phyloP scores from a whole-genome alignment of 2,329 filamentous ascomycete genomes.

The Xylariaceae sp. region DNA sequence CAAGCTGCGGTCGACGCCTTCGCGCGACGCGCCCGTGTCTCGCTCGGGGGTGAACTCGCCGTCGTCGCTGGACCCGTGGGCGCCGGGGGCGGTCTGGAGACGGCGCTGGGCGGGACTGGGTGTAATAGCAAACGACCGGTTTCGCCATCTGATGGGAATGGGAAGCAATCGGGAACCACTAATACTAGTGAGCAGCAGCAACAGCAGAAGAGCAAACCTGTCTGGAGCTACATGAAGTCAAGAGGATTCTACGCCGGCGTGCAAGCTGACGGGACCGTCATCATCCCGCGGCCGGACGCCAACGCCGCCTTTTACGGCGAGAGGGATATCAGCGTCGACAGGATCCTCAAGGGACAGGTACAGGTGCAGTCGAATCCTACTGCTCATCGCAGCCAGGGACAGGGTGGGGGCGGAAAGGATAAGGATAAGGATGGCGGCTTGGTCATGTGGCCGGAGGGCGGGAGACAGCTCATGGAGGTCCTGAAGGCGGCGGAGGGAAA shows the following conservation, averaged over 20 bases:
- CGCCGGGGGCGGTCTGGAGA: constrained; percentile 67
- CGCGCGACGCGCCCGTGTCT: constrained; percentile 62
- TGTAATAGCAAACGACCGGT: too few species aligned
- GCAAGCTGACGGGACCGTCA: constrained; percentile 78
- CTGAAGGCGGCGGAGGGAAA: constrained; percentile 36
- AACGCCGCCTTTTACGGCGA: constrained; percentile 82
- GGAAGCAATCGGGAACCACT: background rate
- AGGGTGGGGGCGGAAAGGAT: constrained; percentile 27
- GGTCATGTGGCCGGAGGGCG: constrained; percentile 37
- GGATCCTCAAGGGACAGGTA: constrained; percentile 44
- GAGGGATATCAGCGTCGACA: constrained; percentile 38
- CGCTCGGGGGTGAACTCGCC: constrained; percentile 71
- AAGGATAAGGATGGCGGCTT: too few species aligned
- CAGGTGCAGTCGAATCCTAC: constrained; percentile 31
- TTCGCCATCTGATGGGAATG: background rate
- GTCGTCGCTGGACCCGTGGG: constrained; percentile 66
- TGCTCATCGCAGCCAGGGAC: constrained; percentile 22
- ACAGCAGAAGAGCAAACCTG: constrained; percentile 41
- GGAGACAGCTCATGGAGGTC: constrained; percentile 35
- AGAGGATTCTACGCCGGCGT: constrained; percentile 84
- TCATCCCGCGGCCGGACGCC: constrained; percentile 81
- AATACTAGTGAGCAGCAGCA: constrained; percentile 1
- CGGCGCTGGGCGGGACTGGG: constrained; percentile 36
- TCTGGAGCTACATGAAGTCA: constrained; percentile 85
- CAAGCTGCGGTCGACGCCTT: constrained; percentile 71